A percentile compares a stretch with the other conserved stretches of the same genome.
Evolutionary conservation across 1,139 yeast species (phyloP).

Genomic region (Candida sp.): DNA sequence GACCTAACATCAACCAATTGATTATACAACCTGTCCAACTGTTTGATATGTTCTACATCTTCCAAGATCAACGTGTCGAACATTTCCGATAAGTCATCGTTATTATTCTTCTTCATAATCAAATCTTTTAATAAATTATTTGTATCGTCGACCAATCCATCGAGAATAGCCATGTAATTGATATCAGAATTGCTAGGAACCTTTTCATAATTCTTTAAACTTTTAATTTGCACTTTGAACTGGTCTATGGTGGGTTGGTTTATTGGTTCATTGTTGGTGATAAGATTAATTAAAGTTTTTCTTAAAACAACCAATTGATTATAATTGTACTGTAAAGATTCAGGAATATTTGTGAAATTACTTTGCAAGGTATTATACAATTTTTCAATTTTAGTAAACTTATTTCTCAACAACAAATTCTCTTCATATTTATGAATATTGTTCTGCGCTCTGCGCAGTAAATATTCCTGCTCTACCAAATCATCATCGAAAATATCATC

Average conservation of each 20-base stretch:
- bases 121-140: slow-evolving; percentile 71
- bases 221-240: slow-evolving; percentile 22
- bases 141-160: slow-evolving; percentile 80
- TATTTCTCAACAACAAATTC: slow-evolving; percentile 51
- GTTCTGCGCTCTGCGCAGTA: slow-evolving; percentile 5
- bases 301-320: slow-evolving; percentile 42
- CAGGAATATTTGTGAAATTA: slow-evolving; percentile 55
- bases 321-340: slow-evolving; percentile 48
- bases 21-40: slow-evolving; percentile 24
- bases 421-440: slow-evolving; percentile 47
- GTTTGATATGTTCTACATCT: slow-evolving; percentile 12
- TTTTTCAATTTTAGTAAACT: slow-evolving; percentile 54
- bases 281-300: slow-evolving; percentile 28
- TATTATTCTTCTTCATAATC: slow-evolving; percentile 50
- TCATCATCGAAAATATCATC: slow-evolving; percentile 15
- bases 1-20: slow-evolving; percentile 61
- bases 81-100: slow-evolving; percentile 7
- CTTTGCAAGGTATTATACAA: slow-evolving; percentile 51
- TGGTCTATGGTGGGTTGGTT: slow-evolving; percentile 8
- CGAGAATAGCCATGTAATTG: slow-evolving; percentile 45
- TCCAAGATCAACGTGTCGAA: slow-evolving; percentile 20
- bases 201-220: slow-evolving; percentile 26
- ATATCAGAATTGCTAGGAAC: slow-evolving; percentile 12
- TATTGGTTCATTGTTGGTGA: slow-evolving; percentile 19
- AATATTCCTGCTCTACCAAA: slow-evolving; percentile 4